Percentiles rank a stretch among this genome's conserved stretches.
These are phyloP conservation scores for Aschersonia sp. DNA, from an alignment of 2,329 filamentous ascomycete genomes.

Conservation along the genomic window DNA sequence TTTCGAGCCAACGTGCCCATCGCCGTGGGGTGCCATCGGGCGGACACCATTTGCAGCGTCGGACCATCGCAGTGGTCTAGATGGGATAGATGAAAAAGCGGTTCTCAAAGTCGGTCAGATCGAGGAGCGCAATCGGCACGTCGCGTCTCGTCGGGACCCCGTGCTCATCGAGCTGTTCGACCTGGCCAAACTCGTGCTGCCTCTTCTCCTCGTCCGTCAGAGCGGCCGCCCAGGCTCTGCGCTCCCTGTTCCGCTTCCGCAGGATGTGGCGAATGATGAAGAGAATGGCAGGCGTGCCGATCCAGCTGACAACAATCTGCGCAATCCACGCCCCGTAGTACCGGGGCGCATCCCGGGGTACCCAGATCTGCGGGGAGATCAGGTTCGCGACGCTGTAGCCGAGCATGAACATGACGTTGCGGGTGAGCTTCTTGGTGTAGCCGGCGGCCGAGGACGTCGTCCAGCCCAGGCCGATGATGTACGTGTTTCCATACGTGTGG, in stretches of 20 bases:
- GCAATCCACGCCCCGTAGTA: slow-evolving; percentile 11
- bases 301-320: slow-evolving; percentile 16
- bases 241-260: slow-evolving; percentile 14
- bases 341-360: slow-evolving; percentile 10
- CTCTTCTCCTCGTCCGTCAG: slow-evolving; percentile 9
- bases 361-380: slow-evolving; percentile 22
- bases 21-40: too few relatives aligned
- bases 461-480: slow-evolving; percentile 10
- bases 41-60: not conserved
- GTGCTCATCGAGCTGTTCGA: slow-evolving; percentile 10
- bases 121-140: slow-evolving; percentile 20
- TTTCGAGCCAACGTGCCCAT: too few relatives aligned
- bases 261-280: slow-evolving; percentile 19
- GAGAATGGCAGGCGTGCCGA: slow-evolving; percentile 18
- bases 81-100: slow-evolving; percentile 19
- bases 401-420: slow-evolving; percentile 23
- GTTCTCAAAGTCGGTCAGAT: slow-evolving; percentile 24
- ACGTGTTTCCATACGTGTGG: slow-evolving; percentile 17
- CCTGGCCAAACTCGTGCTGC: slow-evolving; percentile 11
- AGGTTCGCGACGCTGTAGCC: slow-evolving; percentile 20
- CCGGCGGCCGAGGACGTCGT: slow-evolving; percentile 17
- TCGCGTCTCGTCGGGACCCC: slow-evolving; percentile 14
- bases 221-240: slow-evolving; percentile 13
- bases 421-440: slow-evolving; percentile 28
- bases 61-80: not conserved